phyloP scores from a whole-genome alignment of 2,329 filamentous ascomycete species.

The Diaporthe citrichinensis region DNA sequence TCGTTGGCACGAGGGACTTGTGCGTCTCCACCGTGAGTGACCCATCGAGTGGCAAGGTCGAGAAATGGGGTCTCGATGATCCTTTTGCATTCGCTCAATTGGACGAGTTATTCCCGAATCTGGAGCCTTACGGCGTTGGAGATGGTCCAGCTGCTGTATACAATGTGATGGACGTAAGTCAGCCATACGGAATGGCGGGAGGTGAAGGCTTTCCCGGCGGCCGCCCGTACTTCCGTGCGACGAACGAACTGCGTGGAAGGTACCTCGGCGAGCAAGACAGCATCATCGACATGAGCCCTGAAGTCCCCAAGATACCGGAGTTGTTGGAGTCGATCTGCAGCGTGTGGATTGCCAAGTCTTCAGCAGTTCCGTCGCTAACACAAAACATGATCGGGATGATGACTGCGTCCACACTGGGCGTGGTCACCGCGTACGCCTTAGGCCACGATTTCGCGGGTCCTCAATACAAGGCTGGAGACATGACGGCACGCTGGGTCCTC shows the following conservation, averaged over 20 bases:
- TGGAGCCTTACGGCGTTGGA: constrained; percentile 83
- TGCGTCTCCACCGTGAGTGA: constrained; percentile 87
- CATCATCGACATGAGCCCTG: constrained; percentile 73
- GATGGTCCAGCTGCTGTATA: constrained; percentile 83
- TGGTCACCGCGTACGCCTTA: constrained; percentile 86
- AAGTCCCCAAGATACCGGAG: constrained; percentile 82
- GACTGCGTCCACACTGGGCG: constrained; percentile 84
- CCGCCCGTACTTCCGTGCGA: constrained; percentile 81
- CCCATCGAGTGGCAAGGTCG: constrained; percentile 80
- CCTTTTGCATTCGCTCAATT: constrained; percentile 83
- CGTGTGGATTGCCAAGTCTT: constrained; percentile 92
- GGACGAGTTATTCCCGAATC: constrained; percentile 80
- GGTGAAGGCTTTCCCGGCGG: constrained; percentile 91
- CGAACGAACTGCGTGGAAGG: constrained; percentile 81
- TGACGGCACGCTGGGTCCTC: constrained; percentile 90
- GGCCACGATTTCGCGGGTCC: constrained; percentile 71
- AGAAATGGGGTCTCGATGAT: constrained; percentile 86
- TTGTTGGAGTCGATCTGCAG: constrained; percentile 80
- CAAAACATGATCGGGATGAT: constrained; percentile 86
- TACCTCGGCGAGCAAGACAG: constrained; percentile 75
- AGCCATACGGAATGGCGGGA: constrained; percentile 84
- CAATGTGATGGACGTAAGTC: constrained; percentile 93
- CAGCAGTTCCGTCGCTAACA: constrained; percentile 78
- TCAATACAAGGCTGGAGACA: constrained; percentile 78
- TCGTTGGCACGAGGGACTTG: constrained; percentile 86